phyloP scores from a whole-genome alignment of 2,329 filamentous ascomycete species.

The Madurella mycetomatis region DNA sequence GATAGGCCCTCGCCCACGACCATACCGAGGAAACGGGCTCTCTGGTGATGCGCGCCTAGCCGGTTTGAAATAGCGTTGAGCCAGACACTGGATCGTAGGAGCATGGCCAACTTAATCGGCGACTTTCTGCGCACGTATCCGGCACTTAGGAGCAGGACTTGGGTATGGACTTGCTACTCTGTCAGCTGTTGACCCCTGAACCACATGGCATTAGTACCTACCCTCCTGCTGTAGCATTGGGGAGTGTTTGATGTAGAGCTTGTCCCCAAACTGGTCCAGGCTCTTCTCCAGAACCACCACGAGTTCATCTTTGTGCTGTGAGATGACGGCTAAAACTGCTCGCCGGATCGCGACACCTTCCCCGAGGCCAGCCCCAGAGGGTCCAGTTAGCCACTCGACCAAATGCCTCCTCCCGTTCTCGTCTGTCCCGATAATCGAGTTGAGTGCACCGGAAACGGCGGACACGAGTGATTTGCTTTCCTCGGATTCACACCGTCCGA shows the following conservation, averaged over 20 bases:
- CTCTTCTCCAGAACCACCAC: conserved; percentile 60
- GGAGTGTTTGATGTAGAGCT: conserved; percentile 79
- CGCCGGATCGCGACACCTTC: conserved; percentile 62
- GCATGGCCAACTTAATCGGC: conserved; percentile 61
- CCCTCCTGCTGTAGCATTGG: conserved; percentile 87
- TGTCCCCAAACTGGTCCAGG: conserved; percentile 74
- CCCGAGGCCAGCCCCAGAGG: conserved; percentile 61
- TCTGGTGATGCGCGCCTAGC: conserved; percentile 68
- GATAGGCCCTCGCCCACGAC: conserved; percentile 72
- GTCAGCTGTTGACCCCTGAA: conserved; percentile 22
- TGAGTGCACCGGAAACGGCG: conserved; percentile 56
- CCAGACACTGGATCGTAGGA: conserved; percentile 69
- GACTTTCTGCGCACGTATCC: conserved; percentile 68
- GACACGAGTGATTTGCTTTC: conserved; percentile 41
- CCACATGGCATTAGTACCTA: conserved; percentile 33
- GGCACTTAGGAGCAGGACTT: conserved; percentile 71
- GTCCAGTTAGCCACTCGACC: conserved; percentile 59
- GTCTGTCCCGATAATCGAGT: conserved; percentile 44
- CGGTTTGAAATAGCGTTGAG: conserved; percentile 80
- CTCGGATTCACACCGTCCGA: conserved; percentile 31
- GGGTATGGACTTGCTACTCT: conserved; percentile 61
- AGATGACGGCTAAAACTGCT: conserved; percentile 57
- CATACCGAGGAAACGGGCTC: conserved; percentile 82
- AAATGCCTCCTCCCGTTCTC: conserved; percentile 50
- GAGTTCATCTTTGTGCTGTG: conserved; percentile 48